Conservation (phyloP, 2,329 filamentous ascomycete genomes). For the Pezicula rhizophila region DNA sequence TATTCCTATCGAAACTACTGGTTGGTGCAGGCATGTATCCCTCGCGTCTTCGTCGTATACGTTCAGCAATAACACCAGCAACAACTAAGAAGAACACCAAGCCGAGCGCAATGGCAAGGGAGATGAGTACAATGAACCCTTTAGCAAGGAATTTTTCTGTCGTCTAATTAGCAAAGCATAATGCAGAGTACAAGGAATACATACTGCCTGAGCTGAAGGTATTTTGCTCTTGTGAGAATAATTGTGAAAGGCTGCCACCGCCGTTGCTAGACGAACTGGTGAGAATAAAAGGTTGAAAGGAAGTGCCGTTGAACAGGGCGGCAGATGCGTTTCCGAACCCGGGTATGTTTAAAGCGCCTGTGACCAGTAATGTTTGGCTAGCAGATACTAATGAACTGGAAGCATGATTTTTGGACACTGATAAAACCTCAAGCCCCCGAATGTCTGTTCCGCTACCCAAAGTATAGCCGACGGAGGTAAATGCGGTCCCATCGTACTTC, state of each 20-base stretch:
- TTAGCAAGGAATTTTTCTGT: constrained; percentile 56
- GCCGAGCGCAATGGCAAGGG: constrained; percentile 69
- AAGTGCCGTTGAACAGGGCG: constrained; percentile 79
- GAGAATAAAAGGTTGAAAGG: constrained; percentile 72
- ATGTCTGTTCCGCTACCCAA: constrained; percentile 64
- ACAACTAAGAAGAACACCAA: constrained; percentile 74
- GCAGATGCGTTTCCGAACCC: constrained; percentile 77
- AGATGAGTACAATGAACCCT: constrained; percentile 75
- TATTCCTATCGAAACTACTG: constrained; percentile 53
- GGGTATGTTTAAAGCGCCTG: constrained; percentile 73
- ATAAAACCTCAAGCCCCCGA: constrained; percentile 75
- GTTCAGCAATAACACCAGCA: constrained; percentile 68
- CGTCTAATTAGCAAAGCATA: constrained; percentile 11
- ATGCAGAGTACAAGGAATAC: constrained; percentile 23
- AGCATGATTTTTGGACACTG: constrained; percentile 62
- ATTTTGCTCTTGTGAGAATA: constrained; percentile 78
- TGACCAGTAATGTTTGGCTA: constrained; percentile 71
- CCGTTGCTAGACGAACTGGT: constrained; percentile 61
- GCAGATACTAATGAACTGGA: constrained; percentile 56
- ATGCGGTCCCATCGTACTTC: constrained; percentile 71
- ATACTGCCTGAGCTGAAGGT: constrained; percentile 63
- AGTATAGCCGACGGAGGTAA: constrained; percentile 57
- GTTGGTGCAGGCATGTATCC: constrained; percentile 76
- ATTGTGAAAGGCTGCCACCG: constrained; percentile 67
- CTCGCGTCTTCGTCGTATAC: constrained; percentile 68